Conservation (phyloP, 2,329 filamentous ascomycete species). For the Ceratocystis huliohia region DNA sequence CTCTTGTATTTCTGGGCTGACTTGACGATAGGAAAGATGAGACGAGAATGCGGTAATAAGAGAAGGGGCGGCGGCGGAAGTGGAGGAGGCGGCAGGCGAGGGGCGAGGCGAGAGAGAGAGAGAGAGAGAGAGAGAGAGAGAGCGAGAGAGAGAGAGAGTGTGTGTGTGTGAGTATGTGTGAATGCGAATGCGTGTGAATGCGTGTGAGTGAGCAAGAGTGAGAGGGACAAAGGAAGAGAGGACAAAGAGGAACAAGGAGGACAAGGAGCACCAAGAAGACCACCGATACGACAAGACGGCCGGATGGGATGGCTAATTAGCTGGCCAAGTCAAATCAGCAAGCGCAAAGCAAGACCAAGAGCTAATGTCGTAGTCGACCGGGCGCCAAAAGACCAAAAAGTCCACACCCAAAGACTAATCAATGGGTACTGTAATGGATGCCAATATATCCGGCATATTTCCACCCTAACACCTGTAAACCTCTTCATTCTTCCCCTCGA, state of each 20-base stretch:
- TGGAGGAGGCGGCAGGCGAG: too few species aligned
- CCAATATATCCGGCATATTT: conserved; percentile 2
- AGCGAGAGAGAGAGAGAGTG: neutral
- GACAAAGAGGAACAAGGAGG: neutral
- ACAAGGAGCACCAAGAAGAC: neutral
- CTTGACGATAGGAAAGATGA: neutral
- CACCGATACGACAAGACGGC: neutral
- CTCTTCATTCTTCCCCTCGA: neutral
- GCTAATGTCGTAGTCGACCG: too few species aligned
- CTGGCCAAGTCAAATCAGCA: too few species aligned
- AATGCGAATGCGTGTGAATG: too few species aligned
- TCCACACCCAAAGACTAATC: too few species aligned
- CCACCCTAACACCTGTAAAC: neutral
- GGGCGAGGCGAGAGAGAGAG: too few species aligned
- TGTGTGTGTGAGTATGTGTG: too few species aligned
- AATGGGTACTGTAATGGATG: neutral
- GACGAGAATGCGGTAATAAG: neutral
- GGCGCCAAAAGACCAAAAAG: too few species aligned
- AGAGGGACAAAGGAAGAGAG: neutral
- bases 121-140: neutral
- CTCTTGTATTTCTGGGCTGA: conserved; percentile 1
- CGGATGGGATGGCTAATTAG: too few species aligned
- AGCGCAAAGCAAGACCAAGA: too few species aligned
- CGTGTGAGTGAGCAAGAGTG: too few species aligned
- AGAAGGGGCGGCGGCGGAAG: neutral